Evolutionary conservation across 768 basidiomycete genomes (phyloP).

Genomic region (Mycena epipterygia): DNA sequence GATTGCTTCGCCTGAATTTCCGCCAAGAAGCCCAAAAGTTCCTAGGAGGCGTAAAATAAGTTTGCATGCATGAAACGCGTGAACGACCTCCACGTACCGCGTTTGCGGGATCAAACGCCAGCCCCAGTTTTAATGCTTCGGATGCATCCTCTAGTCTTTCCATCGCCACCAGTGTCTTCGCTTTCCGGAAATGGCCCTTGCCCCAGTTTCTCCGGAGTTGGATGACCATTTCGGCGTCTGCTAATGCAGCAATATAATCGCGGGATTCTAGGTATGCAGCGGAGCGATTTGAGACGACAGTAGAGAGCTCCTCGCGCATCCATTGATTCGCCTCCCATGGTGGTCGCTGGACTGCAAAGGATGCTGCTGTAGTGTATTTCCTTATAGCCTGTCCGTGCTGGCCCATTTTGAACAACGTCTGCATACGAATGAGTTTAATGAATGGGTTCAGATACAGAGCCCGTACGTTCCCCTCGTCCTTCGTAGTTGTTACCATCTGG

Average conservation of each 20-base stretch:
- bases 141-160: constrained; percentile 79
- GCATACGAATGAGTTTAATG: constrained; percentile 42
- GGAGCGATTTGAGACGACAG: constrained; percentile 91
- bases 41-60: constrained; percentile 14
- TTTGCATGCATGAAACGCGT: neutral
- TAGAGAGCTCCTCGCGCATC: constrained; percentile 92
- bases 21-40: constrained; percentile 27
- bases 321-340: constrained; percentile 90
- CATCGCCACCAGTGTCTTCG: constrained; percentile 88
- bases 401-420: constrained; percentile 86
- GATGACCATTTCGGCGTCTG: constrained; percentile 94
- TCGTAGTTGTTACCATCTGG: constrained; percentile 79
- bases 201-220: constrained; percentile 89
- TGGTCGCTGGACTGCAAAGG: constrained; percentile 83
- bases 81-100: constrained; percentile 47
- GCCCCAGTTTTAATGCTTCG: constrained; percentile 84
- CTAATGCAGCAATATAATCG: constrained; percentile 82
- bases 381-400: constrained; percentile 79
- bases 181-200: constrained; percentile 96
- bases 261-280: constrained; percentile 85
- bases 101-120: constrained; percentile 82
- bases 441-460: constrained; percentile 27
- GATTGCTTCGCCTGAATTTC: constrained; percentile 30
- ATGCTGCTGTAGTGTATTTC: constrained; percentile 84
- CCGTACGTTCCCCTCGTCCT: constrained; percentile 96